Conservation (phyloP, 768 basidiomycete species). For the Rhizopogon rudus region DNA sequence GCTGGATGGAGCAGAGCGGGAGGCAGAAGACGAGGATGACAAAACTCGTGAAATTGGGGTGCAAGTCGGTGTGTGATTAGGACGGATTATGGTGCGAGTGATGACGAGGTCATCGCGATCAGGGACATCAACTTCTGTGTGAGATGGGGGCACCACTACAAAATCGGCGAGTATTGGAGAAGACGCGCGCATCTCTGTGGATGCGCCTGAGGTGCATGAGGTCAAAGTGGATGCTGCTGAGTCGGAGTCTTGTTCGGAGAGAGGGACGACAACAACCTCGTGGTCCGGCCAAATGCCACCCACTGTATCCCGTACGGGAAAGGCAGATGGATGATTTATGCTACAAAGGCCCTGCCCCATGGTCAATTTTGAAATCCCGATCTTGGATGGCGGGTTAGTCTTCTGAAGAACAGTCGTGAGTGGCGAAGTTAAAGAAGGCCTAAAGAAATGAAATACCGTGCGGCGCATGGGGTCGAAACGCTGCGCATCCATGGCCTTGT, state of each 20-base stretch:
- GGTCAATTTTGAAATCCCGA: conserved; percentile 7
- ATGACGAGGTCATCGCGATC: conserved; percentile 28
- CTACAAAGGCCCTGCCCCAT: conserved; percentile 25
- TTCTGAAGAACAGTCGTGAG: conserved; percentile 20
- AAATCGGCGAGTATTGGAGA: conserved; percentile 1
- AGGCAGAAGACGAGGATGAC: conserved; percentile 16
- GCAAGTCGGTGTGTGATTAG: conserved; percentile 19
- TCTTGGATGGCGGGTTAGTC: conserved; percentile 6
- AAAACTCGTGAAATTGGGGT: background rate
- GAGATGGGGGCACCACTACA: background rate
- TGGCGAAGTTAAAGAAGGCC: conserved; percentile 12
- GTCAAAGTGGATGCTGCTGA: background rate
- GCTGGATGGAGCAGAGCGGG: conserved; percentile 10
- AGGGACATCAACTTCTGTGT: conserved; percentile 18
- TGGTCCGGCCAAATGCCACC: conserved; percentile 31
- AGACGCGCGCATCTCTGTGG: conserved; percentile 1
- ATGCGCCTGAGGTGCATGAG: background rate
- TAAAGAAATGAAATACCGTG: conserved; percentile 14
- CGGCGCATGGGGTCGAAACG: conserved; percentile 27
- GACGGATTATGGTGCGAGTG: conserved; percentile 35
- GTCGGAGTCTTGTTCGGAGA: conserved; percentile 3
- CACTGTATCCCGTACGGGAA: conserved; percentile 10
- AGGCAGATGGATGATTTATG: background rate
- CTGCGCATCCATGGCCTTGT: conserved; percentile 25
- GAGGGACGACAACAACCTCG: conserved; percentile 27